phyloP scores from a whole-genome alignment of 768 basidiomycete genomes.

The Termitomyces heimii region DNA sequence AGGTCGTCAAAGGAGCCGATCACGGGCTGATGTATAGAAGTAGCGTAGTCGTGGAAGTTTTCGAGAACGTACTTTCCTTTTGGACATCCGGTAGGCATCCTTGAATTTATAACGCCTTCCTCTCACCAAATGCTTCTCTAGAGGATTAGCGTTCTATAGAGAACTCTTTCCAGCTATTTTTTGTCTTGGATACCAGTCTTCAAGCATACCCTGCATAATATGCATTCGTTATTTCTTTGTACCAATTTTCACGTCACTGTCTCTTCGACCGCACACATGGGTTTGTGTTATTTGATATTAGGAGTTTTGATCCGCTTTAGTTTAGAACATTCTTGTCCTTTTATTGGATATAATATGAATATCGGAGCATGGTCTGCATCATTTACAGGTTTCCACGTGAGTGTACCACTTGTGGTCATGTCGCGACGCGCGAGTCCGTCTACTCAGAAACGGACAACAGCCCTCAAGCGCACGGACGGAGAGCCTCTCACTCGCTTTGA shows the following conservation, averaged over 20 bases:
- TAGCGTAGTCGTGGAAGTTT: conserved; percentile 77
- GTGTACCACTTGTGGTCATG: conserved; percentile 8
- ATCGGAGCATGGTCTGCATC: conserved; percentile 1
- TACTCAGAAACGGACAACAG: conserved; percentile 31
- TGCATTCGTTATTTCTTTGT: neutral
- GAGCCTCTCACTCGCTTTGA: conserved; percentile 63
- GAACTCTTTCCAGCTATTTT: neutral
- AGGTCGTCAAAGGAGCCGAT: conserved; percentile 82
- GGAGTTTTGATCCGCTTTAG: conserved; percentile 6
- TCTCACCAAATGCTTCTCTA: neutral
- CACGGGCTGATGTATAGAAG: conserved; percentile 94
- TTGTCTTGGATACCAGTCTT: conserved; percentile 5
- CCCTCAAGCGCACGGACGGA: conserved; percentile 54
- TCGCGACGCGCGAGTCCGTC: conserved; percentile 35
- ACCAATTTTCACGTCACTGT: conserved; percentile 14
- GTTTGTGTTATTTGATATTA: conserved; percentile 4
- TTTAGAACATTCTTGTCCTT: conserved; percentile 13
- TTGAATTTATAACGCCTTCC: neutral
- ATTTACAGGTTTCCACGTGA: neutral
- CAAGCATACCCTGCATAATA: conserved; percentile 7
- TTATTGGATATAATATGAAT: conserved; percentile 1
- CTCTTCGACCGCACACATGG: conserved; percentile 12
- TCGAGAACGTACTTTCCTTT: conserved; percentile 61
- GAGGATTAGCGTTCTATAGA: neutral
- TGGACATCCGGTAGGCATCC: conserved; percentile 33